phyloP scores from a whole-genome alignment of 352 stramenopile genomes.

The Phytopythium helicoides region DNA sequence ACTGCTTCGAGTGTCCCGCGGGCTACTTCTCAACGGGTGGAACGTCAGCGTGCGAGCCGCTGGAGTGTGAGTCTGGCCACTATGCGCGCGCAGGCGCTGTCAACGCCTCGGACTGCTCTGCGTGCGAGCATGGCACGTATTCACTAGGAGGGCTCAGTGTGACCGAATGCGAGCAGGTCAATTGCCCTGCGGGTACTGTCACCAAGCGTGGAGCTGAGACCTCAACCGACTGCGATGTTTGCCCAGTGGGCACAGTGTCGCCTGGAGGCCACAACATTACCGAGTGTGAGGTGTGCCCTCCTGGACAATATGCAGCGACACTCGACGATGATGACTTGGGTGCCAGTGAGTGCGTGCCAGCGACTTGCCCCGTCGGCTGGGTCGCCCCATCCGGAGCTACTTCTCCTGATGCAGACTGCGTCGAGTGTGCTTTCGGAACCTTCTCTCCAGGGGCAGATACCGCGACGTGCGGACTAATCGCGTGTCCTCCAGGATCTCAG shows the following conservation, averaged over 20 bases:
- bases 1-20: constrained; percentile 31
- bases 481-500: constrained; percentile 22
- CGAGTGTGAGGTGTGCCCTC: constrained; percentile 17
- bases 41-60: constrained; percentile 14
- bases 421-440: constrained; percentile 23
- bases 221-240: constrained; percentile 26
- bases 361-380: constrained; percentile 20
- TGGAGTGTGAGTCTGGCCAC: constrained; percentile 24
- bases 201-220: constrained; percentile 25
- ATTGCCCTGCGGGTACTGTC: constrained; percentile 27
- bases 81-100: constrained; percentile 20
- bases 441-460: constrained; percentile 21
- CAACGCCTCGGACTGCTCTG: constrained; percentile 25
- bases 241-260: constrained; percentile 26
- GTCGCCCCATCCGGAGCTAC: constrained; percentile 11
- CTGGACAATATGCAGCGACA: constrained; percentile 21
- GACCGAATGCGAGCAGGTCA: constrained; percentile 16
- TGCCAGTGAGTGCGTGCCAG: constrained; percentile 20
- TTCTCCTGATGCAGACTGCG: constrained; percentile 18
- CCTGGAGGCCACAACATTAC: constrained; percentile 15
- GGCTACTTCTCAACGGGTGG: constrained; percentile 33
- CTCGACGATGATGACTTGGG: constrained; percentile 15
- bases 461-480: constrained; percentile 28
- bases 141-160: constrained; percentile 23
- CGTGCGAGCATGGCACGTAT: constrained; percentile 34